These are phyloP conservation scores for Candida orba DNA, from an alignment of 805 yeast genomes.

Conservation along the genomic window DNA sequence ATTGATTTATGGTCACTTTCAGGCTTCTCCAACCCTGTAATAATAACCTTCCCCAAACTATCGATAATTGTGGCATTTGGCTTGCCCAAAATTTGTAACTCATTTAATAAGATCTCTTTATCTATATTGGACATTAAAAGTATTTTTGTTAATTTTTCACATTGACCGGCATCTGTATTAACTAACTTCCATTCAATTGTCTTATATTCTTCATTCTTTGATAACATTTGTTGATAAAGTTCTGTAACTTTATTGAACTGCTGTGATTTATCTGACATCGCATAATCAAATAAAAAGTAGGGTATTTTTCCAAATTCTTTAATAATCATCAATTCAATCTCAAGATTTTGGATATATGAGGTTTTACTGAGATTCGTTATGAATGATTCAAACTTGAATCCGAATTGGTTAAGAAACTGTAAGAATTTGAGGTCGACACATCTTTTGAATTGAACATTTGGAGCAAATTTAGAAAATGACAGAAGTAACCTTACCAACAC, in stretches of 20 bases:
- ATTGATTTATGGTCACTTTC: slow-evolving; percentile 1
- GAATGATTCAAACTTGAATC: slow-evolving; percentile 13
- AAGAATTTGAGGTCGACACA: slow-evolving; percentile 20
- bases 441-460: slow-evolving; percentile 12
- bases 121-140: slow-evolving; percentile 11
- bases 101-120: slow-evolving; percentile 10
- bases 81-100: slow-evolving; percentile 8
- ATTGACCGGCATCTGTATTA: slow-evolving; percentile 5
- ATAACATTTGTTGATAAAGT: not conserved
- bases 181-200: slow-evolving; percentile 16
- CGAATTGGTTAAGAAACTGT: slow-evolving; percentile 10
- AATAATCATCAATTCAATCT: slow-evolving; percentile 1
- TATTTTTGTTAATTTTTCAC: slow-evolving; percentile 8
- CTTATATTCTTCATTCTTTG: not conserved
- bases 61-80: slow-evolving; percentile 13
- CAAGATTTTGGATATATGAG: slow-evolving; percentile 6
- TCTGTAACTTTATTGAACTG: slow-evolving; percentile 1
- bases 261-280: slow-evolving; percentile 8
- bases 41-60: slow-evolving; percentile 10
- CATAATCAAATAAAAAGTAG: slow-evolving; percentile 10
- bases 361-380: slow-evolving; percentile 13
- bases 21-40: not conserved
- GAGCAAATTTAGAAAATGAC: slow-evolving; percentile 15
- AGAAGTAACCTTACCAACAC: slow-evolving; percentile 14
- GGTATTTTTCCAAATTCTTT: slow-evolving; percentile 9